Conservation (phyloP, 2,329 filamentous ascomycete genomes). For the Rhinocladiella mackenziei region DNA sequence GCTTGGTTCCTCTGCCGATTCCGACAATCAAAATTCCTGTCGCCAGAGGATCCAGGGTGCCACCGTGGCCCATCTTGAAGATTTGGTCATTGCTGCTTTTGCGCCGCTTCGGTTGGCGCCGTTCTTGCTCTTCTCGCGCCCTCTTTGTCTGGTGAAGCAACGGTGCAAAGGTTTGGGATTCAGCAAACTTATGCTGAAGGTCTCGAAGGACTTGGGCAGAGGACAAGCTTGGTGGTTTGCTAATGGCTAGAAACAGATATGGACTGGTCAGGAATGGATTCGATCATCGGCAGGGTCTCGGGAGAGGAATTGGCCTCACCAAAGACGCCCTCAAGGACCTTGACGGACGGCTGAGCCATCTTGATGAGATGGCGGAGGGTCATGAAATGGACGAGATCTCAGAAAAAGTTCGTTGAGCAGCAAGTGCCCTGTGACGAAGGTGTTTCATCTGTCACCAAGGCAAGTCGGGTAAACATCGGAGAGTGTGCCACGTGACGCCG, state of each 20-base stretch:
- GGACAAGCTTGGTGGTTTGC: conserved; percentile 82
- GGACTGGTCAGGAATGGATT: conserved; percentile 10
- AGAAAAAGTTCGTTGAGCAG: too few species aligned
- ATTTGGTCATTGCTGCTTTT: conserved; percentile 56
- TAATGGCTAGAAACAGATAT: conserved; percentile 61
- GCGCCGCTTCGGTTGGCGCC: conserved; percentile 44
- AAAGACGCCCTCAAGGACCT: conserved; percentile 60
- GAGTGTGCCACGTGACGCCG: too few species aligned
- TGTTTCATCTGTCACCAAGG: too few species aligned
- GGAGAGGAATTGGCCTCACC: conserved; percentile 43
- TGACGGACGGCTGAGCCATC: conserved; percentile 32
- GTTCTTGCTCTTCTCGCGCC: conserved; percentile 14
- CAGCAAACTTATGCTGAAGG: conserved; percentile 78
- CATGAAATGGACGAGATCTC: conserved; percentile 10
- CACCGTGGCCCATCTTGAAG: conserved; percentile 94
- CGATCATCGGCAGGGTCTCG: conserved; percentile 10
- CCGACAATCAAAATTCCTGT: conserved; percentile 89
- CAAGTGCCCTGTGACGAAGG: too few species aligned
- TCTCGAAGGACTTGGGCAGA: conserved; percentile 89
- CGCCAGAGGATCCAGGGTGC: conserved; percentile 88
- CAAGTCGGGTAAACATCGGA: too few species aligned
- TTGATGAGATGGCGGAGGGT: conserved; percentile 7
- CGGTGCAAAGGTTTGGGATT: conserved; percentile 72
- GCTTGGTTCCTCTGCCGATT: conserved; percentile 82
- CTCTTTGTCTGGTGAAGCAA: conserved; percentile 61